Percentiles rank a stretch among this genome's conserved stretches.
These are phyloP conservation scores for Nectriaceae sp. DNA, from an alignment of 2,329 filamentous ascomycete genomes.

Conservation along the genomic window DNA sequence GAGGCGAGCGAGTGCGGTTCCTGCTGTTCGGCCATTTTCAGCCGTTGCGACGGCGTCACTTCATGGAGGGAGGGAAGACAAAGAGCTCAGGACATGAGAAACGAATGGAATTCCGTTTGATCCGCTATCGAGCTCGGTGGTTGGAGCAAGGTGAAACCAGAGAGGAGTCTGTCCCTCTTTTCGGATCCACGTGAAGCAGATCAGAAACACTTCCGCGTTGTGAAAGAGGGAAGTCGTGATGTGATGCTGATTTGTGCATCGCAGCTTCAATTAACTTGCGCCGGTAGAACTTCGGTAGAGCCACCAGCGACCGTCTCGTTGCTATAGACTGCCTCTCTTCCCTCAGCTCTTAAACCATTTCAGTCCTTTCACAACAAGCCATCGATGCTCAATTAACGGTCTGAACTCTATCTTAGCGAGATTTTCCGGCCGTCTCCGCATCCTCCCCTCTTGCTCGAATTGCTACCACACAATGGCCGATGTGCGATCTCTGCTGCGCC, in stretches of 20 bases:
- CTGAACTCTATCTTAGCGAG: neutral
- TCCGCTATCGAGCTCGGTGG: no score
- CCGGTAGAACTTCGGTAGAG: slow-evolving; percentile 33
- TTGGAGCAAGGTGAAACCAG: no score
- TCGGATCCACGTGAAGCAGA: no score
- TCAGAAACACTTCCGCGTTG: no score
- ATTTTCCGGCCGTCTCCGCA: neutral
- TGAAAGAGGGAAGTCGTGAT: no score
- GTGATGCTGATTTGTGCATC: no score
- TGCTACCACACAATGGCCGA: slow-evolving; percentile 64
- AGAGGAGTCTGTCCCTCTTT: no score
- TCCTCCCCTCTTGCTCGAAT: neutral
- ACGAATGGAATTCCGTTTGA: slow-evolving; percentile 1
- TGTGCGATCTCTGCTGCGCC: slow-evolving; percentile 76
- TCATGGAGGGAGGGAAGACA: slow-evolving; percentile 7
- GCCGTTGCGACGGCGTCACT: slow-evolving; percentile 13
- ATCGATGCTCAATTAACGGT: neutral
- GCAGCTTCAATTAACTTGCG: slow-evolving; percentile 20
- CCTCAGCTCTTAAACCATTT: neutral
- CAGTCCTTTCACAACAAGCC: neutral
- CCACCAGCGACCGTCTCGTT: neutral
- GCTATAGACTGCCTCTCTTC: neutral
- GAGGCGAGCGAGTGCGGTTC: slow-evolving; percentile 55
- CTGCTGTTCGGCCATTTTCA: slow-evolving; percentile 60
- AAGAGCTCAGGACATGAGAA: neutral